These are phyloP conservation scores for Aureobasidium sp. DNA, from an alignment of 2,329 filamentous ascomycete genomes.

Conservation along the genomic window DNA sequence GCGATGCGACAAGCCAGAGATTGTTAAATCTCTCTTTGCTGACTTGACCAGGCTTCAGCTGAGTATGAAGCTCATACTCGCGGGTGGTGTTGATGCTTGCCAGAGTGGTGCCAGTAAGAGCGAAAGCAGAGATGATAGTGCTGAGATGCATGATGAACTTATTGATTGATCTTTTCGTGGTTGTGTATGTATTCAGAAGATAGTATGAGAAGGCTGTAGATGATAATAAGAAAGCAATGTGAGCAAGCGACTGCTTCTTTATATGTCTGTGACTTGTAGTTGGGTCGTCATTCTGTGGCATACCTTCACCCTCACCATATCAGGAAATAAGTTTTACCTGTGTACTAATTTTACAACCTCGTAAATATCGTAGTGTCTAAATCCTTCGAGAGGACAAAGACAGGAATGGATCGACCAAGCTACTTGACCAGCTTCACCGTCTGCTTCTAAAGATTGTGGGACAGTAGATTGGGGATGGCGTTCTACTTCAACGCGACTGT, in stretches of 20 bases:
- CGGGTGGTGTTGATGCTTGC: constrained; percentile 22
- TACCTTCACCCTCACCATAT: neutral
- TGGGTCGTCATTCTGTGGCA: neutral
- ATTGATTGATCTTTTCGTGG: too few species aligned
- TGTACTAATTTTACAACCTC: neutral
- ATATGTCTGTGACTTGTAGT: neutral
- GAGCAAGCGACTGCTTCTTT: neutral
- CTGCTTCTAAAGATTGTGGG: neutral
- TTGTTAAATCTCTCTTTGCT: constrained; percentile 21
- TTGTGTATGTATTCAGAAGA: neutral
- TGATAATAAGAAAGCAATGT: neutral
- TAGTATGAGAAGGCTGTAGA: neutral
- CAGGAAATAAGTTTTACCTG: neutral
- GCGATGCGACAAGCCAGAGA: constrained; percentile 24
- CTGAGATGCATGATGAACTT: constrained; percentile 1
- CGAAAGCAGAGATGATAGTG: constrained; percentile 15
- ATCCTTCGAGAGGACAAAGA: neutral
- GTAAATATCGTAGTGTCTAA: neutral
- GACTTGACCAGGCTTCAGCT: constrained; percentile 21
- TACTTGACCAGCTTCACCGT: neutral
- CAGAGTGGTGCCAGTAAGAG: constrained; percentile 18
- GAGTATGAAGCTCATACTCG: constrained; percentile 25
- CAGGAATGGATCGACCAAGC: neutral
- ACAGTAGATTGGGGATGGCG: too few species aligned
- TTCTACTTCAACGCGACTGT: too few species aligned